phyloP scores from a whole-genome alignment of 768 basidiomycete species.

The Pilatotrama ljubarskyi region DNA sequence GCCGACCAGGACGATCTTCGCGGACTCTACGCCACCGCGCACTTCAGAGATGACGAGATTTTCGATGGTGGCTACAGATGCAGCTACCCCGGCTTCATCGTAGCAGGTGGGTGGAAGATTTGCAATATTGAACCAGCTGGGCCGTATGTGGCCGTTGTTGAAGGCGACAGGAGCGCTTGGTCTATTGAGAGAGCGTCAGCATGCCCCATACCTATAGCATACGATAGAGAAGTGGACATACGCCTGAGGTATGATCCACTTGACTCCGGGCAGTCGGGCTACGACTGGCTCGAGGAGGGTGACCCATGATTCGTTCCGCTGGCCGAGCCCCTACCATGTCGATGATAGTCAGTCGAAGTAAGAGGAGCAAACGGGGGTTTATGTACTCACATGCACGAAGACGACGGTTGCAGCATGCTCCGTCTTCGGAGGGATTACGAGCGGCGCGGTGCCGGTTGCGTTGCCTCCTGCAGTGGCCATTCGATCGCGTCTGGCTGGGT shows the following conservation, averaged over 20 bases:
- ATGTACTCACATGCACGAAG: conserved; percentile 31
- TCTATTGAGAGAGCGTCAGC: conserved; percentile 22
- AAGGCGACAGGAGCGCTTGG: conserved; percentile 34
- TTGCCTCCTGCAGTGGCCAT: conserved; percentile 9
- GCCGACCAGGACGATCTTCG: conserved; percentile 41
- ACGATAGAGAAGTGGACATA: conserved; percentile 21
- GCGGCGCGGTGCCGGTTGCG: not conserved
- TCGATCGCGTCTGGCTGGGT: not conserved
- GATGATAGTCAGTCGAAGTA: not conserved
- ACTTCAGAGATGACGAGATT: conserved; percentile 40
- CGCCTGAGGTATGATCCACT: conserved; percentile 49
- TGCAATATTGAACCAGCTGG: conserved; percentile 46
- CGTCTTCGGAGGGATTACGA: conserved; percentile 19
- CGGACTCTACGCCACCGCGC: conserved; percentile 37
- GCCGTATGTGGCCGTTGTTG: conserved; percentile 31
- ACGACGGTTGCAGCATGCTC: conserved; percentile 30
- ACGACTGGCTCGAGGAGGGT: conserved; percentile 37
- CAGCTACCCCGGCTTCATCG: conserved; percentile 36
- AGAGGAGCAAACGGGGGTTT: not conserved
- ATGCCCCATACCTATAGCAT: not conserved
- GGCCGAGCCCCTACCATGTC: conserved; percentile 40
- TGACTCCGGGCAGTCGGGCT: conserved; percentile 38
- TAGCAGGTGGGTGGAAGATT: conserved; percentile 39
- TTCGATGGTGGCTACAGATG: conserved; percentile 40
- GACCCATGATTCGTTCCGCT: conserved; percentile 39